phyloP scores from a whole-genome alignment of 345 rosid species.

The Salix koriyanagi region DNA sequence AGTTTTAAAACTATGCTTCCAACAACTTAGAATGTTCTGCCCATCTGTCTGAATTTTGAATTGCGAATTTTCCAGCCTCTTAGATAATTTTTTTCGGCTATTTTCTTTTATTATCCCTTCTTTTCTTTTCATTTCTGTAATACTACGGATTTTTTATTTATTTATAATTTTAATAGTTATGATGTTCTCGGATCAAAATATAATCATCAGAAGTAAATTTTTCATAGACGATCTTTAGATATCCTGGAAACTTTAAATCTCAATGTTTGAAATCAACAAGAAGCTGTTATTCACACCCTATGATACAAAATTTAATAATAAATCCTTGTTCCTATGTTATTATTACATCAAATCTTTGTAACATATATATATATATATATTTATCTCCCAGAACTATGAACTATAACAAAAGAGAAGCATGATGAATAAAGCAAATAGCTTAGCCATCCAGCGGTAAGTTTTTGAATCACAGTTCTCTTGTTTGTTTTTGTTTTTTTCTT shows the following conservation, averaged over 20 bases:
- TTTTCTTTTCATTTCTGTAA: not conserved
- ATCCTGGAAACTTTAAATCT: too few species aligned
- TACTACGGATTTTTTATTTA: not conserved
- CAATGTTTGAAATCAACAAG: not conserved
- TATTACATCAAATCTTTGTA: not conserved
- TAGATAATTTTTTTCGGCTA: not conserved
- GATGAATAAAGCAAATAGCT: too few species aligned
- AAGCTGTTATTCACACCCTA: not conserved
- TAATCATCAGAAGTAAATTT: not conserved
- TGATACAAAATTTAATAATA: not conserved
- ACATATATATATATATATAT: too few species aligned
- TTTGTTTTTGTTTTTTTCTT: too few species aligned
- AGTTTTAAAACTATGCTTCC: too few species aligned
- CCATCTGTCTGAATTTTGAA: not conserved
- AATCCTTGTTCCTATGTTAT: not conserved
- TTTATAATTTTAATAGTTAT: not conserved
- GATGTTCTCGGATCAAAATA: not conserved
- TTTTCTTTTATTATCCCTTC: not conserved
- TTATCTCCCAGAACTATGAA: not conserved
- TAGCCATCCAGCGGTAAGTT: too few species aligned
- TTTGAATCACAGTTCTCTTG: too few species aligned
- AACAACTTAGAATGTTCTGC: conserved; percentile 25
- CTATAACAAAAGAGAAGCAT: too few species aligned
- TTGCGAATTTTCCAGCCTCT: not conserved
- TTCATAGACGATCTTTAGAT: too few species aligned